These are phyloP conservation scores for Recurvomyces mirabilis DNA, from an alignment of 495 filamentous ascomycete genomes.

Conservation along the genomic window DNA sequence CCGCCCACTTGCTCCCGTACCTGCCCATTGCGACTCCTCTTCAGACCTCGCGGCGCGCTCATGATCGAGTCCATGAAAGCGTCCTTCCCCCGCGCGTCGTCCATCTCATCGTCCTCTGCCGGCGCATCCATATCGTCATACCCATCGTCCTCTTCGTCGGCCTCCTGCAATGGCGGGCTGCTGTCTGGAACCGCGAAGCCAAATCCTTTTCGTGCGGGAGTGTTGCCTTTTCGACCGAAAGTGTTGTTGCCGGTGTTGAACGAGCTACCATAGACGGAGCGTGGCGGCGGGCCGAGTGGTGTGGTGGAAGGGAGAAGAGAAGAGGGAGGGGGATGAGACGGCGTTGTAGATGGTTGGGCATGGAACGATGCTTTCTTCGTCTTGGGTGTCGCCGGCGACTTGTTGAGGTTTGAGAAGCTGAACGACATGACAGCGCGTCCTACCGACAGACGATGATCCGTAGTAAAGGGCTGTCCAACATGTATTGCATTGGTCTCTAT, in stretches of 20 bases:
- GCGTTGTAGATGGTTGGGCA: slow-evolving; percentile 18
- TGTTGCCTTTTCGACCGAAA: slow-evolving; percentile 7
- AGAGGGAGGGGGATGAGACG: slow-evolving; percentile 15
- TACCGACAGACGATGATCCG: no score
- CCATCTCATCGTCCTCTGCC: slow-evolving; percentile 26
- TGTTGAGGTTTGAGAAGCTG: no score
- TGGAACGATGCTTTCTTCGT: slow-evolving; percentile 11
- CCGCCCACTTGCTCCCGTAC: slow-evolving; percentile 11
- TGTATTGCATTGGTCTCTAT: no score
- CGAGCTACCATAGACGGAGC: slow-evolving; percentile 55
- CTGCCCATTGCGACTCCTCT: slow-evolving; percentile 14
- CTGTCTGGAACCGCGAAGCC: slow-evolving; percentile 20
- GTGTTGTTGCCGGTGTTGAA: slow-evolving; percentile 13
- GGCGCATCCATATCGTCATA: no score
- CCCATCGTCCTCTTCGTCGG: slow-evolving; percentile 31
- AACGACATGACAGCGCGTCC: no score
- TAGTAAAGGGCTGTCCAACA: no score
- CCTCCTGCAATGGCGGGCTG: slow-evolving; percentile 28
- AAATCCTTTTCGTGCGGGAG: slow-evolving; percentile 8
- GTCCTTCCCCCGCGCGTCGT: slow-evolving; percentile 16
- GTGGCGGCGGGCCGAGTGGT: slow-evolving; percentile 62
- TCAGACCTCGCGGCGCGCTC: slow-evolving; percentile 13
- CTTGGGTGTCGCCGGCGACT: slow-evolving; percentile 1
- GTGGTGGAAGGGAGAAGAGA: slow-evolving; percentile 52
- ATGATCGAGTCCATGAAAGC: slow-evolving; percentile 11